phyloP scores from a whole-genome alignment of 768 basidiomycete genomes.

The Tricholoma terreum region DNA sequence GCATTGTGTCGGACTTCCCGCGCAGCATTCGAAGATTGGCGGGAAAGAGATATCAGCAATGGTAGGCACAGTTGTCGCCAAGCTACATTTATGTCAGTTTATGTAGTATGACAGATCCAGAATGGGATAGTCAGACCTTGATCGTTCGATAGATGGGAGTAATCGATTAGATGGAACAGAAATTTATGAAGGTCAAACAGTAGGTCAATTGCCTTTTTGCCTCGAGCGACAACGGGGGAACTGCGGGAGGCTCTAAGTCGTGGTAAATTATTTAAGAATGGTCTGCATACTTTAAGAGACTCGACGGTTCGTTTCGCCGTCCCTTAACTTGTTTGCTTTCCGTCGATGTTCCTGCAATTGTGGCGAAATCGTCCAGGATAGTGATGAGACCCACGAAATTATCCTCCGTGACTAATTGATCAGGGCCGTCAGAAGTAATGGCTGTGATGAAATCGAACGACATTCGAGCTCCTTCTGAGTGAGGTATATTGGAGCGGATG shows the following conservation, averaged over 20 bases:
- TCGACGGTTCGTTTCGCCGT: conserved; percentile 47
- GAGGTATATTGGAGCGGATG: conserved; percentile 78
- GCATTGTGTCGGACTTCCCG: conserved; percentile 84
- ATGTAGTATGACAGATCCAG: background rate
- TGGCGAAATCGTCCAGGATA: conserved; percentile 84
- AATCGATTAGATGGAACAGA: conserved; percentile 56
- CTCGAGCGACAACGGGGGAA: conserved; percentile 76
- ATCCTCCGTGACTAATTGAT: conserved; percentile 64
- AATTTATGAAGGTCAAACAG: conserved; percentile 69
- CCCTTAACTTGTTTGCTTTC: conserved; percentile 56
- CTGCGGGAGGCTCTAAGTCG: conserved; percentile 32
- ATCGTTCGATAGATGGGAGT: conserved; percentile 34
- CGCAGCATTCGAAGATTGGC: conserved; percentile 79
- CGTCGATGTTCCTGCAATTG: conserved; percentile 56
- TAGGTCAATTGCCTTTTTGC: conserved; percentile 78
- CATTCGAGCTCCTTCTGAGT: conserved; percentile 82
- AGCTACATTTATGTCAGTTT: conserved; percentile 34
- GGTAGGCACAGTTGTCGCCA: conserved; percentile 82
- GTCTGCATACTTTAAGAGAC: conserved; percentile 45
- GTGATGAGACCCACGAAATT: conserved; percentile 80
- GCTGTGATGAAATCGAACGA: conserved; percentile 77
- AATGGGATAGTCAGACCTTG: conserved; percentile 35
- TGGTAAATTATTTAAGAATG: background rate
- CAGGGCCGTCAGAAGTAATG: conserved; percentile 61
- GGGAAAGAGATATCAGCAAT: conserved; percentile 65